Evolutionary conservation across 2,329 filamentous ascomycete species (phyloP), one percentile per base, ranked within the genome.

Genomic region (Botrytis deweyae): DNA sequence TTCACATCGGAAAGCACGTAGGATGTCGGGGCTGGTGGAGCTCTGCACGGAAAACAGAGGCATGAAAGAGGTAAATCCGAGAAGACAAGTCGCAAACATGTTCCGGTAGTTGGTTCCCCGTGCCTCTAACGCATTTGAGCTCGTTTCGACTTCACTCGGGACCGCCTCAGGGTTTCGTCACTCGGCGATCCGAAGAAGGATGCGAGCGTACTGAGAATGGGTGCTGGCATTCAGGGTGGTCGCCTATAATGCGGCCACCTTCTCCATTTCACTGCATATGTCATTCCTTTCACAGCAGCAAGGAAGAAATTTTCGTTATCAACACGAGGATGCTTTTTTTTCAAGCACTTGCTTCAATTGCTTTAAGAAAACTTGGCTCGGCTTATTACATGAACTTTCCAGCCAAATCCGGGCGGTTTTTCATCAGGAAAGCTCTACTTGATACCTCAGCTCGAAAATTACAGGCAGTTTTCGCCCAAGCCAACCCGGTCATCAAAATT

Each of bases 201-300:
- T 69, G 36, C 49, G 38, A 58, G 38, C 16, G n/a, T 20, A 64
- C 16, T 20, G 49, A 29, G 9, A 42, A 69, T 69, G 49, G 25
- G n/a, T 58, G 66, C n/a, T 69, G 49, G n/a, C 65, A 55, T 55
- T 18, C 7, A 12, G 49, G 49, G n/a, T 33, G 66, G 49, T 20
- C 66, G 70, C 70, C 4, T 36, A 14, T 25, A 29, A 44, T 67
- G 62, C 49, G 62, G 49, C 62, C 62, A 33, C 52, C 52, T 46
- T 61, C 49, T 61, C 63, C 52, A 69, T 72, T 46, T 58, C 49
- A 69, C 66, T 69, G 66, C 66, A 69, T 69, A 33, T 69, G n/a
- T 44, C n/a, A 29, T 58, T 58, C n/a, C 66, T 58, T 69, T 42
- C 49, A 58, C 66, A 10, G 66, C 66, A 69, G 52, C 66, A 69